Evolutionary conservation across 139 green algal species (phyloP).

Genomic region (Auxenochlorella protothecoides): DNA sequence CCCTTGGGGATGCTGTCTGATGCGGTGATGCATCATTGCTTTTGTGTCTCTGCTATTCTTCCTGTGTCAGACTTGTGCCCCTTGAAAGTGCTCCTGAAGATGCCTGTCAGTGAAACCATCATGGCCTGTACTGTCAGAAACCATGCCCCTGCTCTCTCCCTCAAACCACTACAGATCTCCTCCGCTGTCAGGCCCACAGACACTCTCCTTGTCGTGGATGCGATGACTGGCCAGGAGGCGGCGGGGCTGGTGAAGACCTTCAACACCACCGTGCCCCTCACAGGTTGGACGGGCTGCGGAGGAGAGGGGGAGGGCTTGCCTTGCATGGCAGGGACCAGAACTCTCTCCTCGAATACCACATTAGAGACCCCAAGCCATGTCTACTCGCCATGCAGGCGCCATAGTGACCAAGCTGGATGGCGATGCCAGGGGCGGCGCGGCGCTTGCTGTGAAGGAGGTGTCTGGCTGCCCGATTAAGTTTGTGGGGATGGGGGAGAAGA

Average conservation of each 20-base stretch:
- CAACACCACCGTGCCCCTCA: conserved; percentile 68
- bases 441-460: conserved; percentile 86
- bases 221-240: conserved; percentile 97
- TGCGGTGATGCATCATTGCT: too few relatives aligned
- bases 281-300: conserved; percentile 10
- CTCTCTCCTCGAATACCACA: too few relatives aligned
- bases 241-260: conserved; percentile 82
- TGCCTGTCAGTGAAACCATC: too few relatives aligned
- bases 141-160: background rate
- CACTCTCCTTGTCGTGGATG: conserved; percentile 95
- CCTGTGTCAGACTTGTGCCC: too few relatives aligned
- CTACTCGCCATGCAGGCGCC: conserved; percentile 50
- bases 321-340: background rate
- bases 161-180: conserved; percentile 43
- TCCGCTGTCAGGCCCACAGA: conserved; percentile 68
- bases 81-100: too few relatives aligned
- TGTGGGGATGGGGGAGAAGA: conserved; percentile 90
- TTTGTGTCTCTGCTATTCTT: too few relatives aligned
- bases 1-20: too few relatives aligned
- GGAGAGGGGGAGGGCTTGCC: background rate
- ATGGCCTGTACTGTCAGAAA: too few relatives aligned
- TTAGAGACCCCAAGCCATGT: too few relatives aligned
- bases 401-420: conserved; percentile 98
- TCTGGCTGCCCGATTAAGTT: conserved; percentile 96
- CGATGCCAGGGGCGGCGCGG: conserved; percentile 87